phyloP scores from a whole-genome alignment of 176 grass and related monocot species.

The Phoenix dactylifera region DNA sequence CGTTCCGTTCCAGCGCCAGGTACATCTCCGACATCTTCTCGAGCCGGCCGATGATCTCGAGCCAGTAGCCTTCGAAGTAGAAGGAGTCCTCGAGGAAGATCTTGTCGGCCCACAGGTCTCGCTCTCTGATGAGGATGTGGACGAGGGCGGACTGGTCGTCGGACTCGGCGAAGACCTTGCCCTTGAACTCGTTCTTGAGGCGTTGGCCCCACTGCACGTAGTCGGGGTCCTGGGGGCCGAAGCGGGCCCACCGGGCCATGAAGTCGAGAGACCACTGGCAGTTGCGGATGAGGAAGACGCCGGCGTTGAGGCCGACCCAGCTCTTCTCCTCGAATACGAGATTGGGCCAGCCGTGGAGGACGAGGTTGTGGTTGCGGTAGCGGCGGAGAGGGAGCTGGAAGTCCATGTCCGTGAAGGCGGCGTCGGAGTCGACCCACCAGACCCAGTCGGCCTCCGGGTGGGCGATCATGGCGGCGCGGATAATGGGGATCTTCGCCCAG shows the following conservation, averaged over 20 bases:
- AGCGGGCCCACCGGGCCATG: slow-evolving; percentile 57
- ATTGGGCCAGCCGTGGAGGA: slow-evolving; percentile 62
- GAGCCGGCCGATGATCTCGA: slow-evolving; percentile 60
- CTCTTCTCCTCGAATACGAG: slow-evolving; percentile 43
- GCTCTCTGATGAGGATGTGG: slow-evolving; percentile 39
- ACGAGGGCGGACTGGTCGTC: slow-evolving; percentile 86
- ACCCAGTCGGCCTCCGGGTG: slow-evolving; percentile 88
- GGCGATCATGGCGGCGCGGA: slow-evolving; percentile 73
- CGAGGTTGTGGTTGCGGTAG: slow-evolving; percentile 59
- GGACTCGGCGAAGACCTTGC: slow-evolving; percentile 68
- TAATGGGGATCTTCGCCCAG: slow-evolving; percentile 70
- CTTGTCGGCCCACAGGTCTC: slow-evolving; percentile 40
- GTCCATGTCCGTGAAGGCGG: slow-evolving; percentile 94
- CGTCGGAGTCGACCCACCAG: slow-evolving; percentile 98
- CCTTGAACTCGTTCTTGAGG: slow-evolving; percentile 48
- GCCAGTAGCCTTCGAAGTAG: slow-evolving; percentile 91
- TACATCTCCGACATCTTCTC: slow-evolving; percentile 40
- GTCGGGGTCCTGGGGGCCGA: slow-evolving; percentile 45
- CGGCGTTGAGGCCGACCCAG: slow-evolving; percentile 87
- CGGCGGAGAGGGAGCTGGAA: slow-evolving; percentile 44
- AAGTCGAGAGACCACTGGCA: slow-evolving; percentile 97
- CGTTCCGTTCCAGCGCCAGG: slow-evolving; percentile 45
- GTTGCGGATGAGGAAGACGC: slow-evolving; percentile 88
- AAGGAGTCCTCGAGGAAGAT: slow-evolving; percentile 60
- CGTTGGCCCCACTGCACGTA: slow-evolving; percentile 38